Evolutionary conservation across 176 grass and related monocot genomes (phyloP).

Genomic region (Urochloa ruziziensis): DNA sequence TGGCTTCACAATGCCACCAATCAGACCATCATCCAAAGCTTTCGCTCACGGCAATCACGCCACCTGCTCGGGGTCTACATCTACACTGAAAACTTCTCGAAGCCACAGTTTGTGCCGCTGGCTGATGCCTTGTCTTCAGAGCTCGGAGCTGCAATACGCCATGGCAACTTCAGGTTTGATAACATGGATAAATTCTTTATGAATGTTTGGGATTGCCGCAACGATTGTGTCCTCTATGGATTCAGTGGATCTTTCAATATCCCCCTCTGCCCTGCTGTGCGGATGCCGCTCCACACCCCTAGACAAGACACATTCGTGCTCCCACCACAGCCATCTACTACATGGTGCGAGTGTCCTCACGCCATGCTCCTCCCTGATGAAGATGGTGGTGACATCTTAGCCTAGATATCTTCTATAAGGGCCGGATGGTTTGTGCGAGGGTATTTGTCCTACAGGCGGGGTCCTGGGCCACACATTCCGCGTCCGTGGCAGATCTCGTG

Average conservation of each 20-base stretch:
- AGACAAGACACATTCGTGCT: fast-evolving
- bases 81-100: not conserved
- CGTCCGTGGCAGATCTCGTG: fast-evolving
- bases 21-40: not conserved
- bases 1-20: not conserved
- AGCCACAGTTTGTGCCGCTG: not conserved
- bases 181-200: not conserved
- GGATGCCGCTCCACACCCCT: not conserved
- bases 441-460: not conserved
- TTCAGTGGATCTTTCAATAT: not conserved
- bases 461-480: not conserved
- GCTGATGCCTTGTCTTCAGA: not conserved
- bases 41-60: too few species aligned
- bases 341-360: not conserved
- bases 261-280: not conserved
- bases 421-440: not conserved
- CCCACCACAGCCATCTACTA: not conserved
- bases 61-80: not conserved
- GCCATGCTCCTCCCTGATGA: not conserved
- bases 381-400: not conserved
- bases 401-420: not conserved
- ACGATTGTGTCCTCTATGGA: not conserved
- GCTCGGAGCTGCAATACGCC: not conserved
- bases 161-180: not conserved
- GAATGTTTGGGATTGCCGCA: not conserved